Evolutionary conservation across 2,329 filamentous ascomycete genomes (phyloP), one percentile per base, ranked within the genome.

Genomic region (Aspergillus hiratsukae): DNA sequence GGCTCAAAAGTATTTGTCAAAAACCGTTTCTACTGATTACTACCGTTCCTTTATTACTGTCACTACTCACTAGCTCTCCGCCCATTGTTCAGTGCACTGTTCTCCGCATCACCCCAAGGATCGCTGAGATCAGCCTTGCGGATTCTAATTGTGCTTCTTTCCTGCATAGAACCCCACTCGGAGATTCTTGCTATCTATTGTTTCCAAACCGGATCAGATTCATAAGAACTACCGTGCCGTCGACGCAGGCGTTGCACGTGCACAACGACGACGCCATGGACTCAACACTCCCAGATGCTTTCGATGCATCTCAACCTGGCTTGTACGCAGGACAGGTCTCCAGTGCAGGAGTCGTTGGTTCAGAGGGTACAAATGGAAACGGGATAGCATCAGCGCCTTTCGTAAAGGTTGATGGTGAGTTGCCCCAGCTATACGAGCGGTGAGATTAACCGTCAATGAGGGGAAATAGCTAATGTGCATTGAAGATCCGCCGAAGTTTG

Each of bases 401-500:
- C 10, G 58, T 70, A 27, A 69, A 65, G 48, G 66, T 73, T 6
- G 65, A 72, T 48, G 71, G 71, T 72, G 64, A 29, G 64, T 63
- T 41, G 23, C 48, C 19, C 19, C 53, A 19, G 28, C 28, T n/a
- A 23, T 17, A 51, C 54, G 51, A 59, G 57, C 53, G 35, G 28
- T 37, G 28, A 40, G 49, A 23, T 48, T 21, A 14, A 45, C 5
- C n/a, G 45, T 49, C 40, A 51, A 57, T 52, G 53, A 53, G 31
- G 31, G 29, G 14, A 49, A 54, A 45, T 54, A 49, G 45, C 49
- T 57, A 29, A 59, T 54, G 19, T 27, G 40, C 9, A 46, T 50
- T 11, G 11, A 35, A 93, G 90, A 91, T 49, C 75, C 83, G 6
- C 92, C 93, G 9, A 96, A 93, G 70, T 87, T 97, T 64, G 94